Percentiles rank a stretch among this genome's conserved stretches.
Conservation (phyloP, 2,329 filamentous ascomycete genomes). For the Sporothrix curviconia region DNA sequence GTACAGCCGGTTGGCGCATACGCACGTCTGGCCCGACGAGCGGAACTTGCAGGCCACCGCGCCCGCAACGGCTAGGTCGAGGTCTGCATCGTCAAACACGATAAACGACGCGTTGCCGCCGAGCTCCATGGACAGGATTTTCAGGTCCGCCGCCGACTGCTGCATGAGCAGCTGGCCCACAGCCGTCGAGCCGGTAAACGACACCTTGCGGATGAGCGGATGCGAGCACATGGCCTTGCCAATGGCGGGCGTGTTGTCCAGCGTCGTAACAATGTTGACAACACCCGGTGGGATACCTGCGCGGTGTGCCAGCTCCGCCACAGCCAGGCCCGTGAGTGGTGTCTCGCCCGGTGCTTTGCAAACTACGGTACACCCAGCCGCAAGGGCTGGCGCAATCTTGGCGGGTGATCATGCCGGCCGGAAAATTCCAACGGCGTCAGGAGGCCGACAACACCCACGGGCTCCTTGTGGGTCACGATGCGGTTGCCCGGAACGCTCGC, state of each 20-base stretch:
- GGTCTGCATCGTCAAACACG: conserved; percentile 60
- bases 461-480: conserved; percentile 74
- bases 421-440: conserved; percentile 90
- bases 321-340: conserved; percentile 61
- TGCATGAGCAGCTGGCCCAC: conserved; percentile 61
- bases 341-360: conserved; percentile 67
- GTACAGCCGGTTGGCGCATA: conserved; percentile 58
- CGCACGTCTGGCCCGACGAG: no score
- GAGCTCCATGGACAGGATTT: conserved; percentile 68
- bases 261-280: conserved; percentile 44
- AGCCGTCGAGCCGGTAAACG: conserved; percentile 64
- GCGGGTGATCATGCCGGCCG: conserved; percentile 48
- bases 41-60: conserved; percentile 31
- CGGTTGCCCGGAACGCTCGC: conserved; percentile 64
- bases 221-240: conserved; percentile 40
- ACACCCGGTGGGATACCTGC: conserved; percentile 71
- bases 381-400: conserved; percentile 44
- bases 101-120: conserved; percentile 63
- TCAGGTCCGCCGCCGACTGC: conserved; percentile 56
- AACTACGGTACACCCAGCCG: conserved; percentile 67
- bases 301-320: conserved; percentile 60
- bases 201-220: conserved; percentile 51
- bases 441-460: conserved; percentile 77
- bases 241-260: conserved; percentile 35
- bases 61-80: conserved; percentile 47